These are phyloP conservation scores for Aspergillus sp. DNA, from an alignment of 2,329 filamentous ascomycete species.

Conservation along the genomic window DNA sequence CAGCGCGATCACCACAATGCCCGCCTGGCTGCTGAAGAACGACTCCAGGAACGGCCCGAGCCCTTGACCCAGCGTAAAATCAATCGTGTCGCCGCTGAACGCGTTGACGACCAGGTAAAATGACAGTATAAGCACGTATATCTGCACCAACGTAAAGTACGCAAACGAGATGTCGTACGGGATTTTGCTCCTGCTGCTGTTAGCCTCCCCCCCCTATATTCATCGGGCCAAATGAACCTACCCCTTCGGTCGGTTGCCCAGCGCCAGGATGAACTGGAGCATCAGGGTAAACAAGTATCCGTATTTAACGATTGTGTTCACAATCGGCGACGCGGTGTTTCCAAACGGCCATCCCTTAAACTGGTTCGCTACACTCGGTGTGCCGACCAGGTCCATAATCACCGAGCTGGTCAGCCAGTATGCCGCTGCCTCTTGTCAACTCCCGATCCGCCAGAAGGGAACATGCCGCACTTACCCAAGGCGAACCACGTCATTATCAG, in stretches of 20 bases:
- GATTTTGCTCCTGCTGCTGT: constrained; percentile 48
- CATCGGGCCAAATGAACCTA: constrained; percentile 28
- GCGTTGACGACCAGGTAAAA: constrained; percentile 76
- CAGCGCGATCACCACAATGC: constrained; percentile 85
- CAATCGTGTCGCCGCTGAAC: constrained; percentile 50
- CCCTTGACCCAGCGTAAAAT: constrained; percentile 56
- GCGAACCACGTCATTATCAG: constrained; percentile 84
- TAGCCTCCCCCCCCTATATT: neutral
- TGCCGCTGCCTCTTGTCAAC: constrained; percentile 50
- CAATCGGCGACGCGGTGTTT: constrained; percentile 68
- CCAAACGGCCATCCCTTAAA: constrained; percentile 78
- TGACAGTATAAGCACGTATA: constrained; percentile 77
- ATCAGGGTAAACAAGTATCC: constrained; percentile 82
- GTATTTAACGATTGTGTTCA: constrained; percentile 86
- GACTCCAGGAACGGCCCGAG: constrained; percentile 58
- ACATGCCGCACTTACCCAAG: constrained; percentile 38
- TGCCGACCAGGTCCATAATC: constrained; percentile 90
- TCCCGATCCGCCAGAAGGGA: constrained; percentile 1
- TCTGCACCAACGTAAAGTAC: constrained; percentile 76
- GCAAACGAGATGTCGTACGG: constrained; percentile 82
- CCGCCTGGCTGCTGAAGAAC: constrained; percentile 70
- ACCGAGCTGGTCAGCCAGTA: constrained; percentile 95
- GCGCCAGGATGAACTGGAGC: constrained; percentile 86
- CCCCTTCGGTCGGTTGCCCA: constrained; percentile 92
- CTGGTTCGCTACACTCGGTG: constrained; percentile 43